Evolutionary conservation across 257 asterid species (phyloP).

Genomic region (Nicotiana benthamiana): DNA sequence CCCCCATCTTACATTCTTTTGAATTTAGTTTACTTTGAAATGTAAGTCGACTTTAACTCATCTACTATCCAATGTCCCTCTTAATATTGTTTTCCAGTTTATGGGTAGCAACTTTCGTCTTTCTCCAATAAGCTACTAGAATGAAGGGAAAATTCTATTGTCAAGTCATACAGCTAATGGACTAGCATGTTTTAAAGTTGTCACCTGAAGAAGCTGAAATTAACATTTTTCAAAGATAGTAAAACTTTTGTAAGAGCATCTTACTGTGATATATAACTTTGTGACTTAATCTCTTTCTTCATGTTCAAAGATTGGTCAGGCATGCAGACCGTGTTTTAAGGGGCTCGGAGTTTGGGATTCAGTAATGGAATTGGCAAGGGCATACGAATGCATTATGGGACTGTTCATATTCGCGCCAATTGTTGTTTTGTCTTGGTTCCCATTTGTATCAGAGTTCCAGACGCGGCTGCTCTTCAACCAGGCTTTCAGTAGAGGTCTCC

Average conservation of each 20-base stretch:
- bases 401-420: conserved; percentile 70
- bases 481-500: conserved; percentile 97
- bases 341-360: conserved; percentile 79
- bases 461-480: conserved; percentile 89
- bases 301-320: conserved; percentile 67
- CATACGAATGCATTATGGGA: conserved; percentile 85
- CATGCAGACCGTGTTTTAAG: conserved; percentile 59
- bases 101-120: not conserved
- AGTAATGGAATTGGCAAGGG: conserved; percentile 79
- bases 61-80: not conserved
- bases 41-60: not conserved
- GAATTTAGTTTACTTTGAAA: not conserved
- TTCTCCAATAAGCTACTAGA: not conserved
- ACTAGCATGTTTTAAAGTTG: not conserved
- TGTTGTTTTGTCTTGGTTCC: conserved; percentile 87
- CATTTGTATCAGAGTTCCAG: conserved; percentile 86
- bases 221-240: not conserved
- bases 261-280: not conserved
- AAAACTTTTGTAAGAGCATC: not conserved
- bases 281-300: not conserved
- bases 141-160: not conserved
- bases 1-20: not conserved
- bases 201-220: not conserved
- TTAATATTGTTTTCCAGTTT: not conserved
- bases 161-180: not conserved